Evolutionary conservation across 805 yeast genomes (phyloP), one percentile per base, ranked within the genome.

Genomic region (Barnettozyma wickerhamii): DNA sequence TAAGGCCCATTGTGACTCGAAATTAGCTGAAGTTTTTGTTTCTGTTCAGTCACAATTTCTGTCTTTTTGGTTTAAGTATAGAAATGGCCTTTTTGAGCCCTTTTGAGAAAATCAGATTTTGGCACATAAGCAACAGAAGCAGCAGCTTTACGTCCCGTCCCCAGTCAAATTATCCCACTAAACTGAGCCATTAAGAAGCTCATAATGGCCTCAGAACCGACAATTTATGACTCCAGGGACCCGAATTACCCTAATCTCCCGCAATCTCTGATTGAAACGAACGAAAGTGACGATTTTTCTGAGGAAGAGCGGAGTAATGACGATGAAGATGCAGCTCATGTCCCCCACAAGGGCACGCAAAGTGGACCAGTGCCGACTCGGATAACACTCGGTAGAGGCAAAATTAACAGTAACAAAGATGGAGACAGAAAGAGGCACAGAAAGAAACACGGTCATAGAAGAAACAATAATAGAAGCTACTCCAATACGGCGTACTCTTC

Each of bases 211-310:
- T 30, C 10, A 41, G 4, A 14, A 7, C 36, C 38, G 7, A 28
- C 27, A 13, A 19, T 64, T 5, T 69, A 58, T 36, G 73, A 69
- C 49, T 68, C 73, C 1, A 65, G 58, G 6, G 73, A 69, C 42
- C 73, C 74, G 1, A 49, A 50, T 17, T 59, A 62, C 10, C 74
- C 73, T 5, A 51, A 66, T 41, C 46, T 69, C 7, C 73, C 74
- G 0, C 59, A 51, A 6, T 42, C 47, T 7, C 33, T 52, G 15
- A 45, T 43, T 14, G 44, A 46, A 19, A 43, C 49, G 15, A 51
- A 50, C 29, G 57, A 51, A 26, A 49, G 53, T 28, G 58, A 54
- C 24, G 52, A 48, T 21, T 53, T 48, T 34, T 46, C 53, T 6
- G 55, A 49, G 5, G 48, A 48, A 17, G 43, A 41, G n/a, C n/a